Base-by-base conservation (phyloP, 805 yeast species). In the Spathaspora gorwiae region DNA sequence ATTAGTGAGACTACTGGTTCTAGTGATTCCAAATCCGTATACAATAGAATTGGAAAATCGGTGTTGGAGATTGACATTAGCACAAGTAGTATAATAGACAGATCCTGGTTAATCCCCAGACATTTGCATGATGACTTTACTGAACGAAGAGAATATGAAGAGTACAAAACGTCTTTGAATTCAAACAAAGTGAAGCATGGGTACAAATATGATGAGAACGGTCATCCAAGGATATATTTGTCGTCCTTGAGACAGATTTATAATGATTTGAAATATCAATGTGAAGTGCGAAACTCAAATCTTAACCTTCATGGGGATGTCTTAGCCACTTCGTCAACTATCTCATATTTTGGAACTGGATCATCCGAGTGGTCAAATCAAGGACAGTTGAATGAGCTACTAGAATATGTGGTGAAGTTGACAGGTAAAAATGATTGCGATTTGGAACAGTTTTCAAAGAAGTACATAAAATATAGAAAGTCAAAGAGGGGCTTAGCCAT, bases 11-110 rank as follows among this genome's bases (percentile, higher is more conserved):
- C 39, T 7, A 36, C 24, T 19, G 24, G 24, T 19, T 19, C 24
- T 19, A 29, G 32, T 29, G 12, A 29, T 11, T 24, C 12, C 27
- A 8, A n/a, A 9, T 27, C 19, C 14, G 39, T 13, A 4, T 73
- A 66, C 46, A 74, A 77, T 1, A 65, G 95, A 47, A 76, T 81
- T 43, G 85, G 90, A 0, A 69, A 79, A 47, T 72, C 84, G 5
- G 64, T 82, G 8, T 57, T 89, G 5, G 98, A 92, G 58, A 56
- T 90, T 11, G 97, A 92, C 60, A 65, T 84, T 1, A 53, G 71
- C 6, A 82, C 89, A 0, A 72, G 67, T n/a, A 65, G 74, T 60
- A 84, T 92, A 10, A 30, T 64, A 7, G 90, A 90, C 57, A 63
- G 90, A 24, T 43, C 54, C 1, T 65, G 64, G 0, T 39, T 83